Evolutionary conservation across 2,329 filamentous ascomycete species (phyloP), one percentile per base, ranked within the genome.

Genomic region (Mariannaea elegans): DNA sequence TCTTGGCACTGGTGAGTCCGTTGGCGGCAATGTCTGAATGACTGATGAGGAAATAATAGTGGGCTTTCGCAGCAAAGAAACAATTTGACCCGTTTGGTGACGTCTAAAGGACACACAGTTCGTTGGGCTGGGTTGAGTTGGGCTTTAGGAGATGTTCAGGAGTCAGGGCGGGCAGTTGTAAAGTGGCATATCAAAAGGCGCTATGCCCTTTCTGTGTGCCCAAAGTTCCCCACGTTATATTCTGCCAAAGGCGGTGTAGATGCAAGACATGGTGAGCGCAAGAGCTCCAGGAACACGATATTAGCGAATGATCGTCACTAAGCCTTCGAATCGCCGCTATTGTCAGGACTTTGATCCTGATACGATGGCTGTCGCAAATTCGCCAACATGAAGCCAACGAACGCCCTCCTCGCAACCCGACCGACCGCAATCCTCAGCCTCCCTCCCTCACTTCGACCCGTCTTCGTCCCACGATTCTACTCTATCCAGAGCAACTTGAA

Each of bases 401-500:
- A 71, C 66, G 69, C 76, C 66, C 75, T 76, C 62, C 73, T 68
- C 56, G 71, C 71, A 59, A 72, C 74, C 73, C 76, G 75, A 63
- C 73, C 68, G 27, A 69, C 71, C 62, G 65, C 71, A 46, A 66
- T 64, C 65, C 59, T 74, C 61, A 62, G 66, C 52, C 39, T 62
- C 61, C 59, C 67, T 42, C 68, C 72, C 46, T 69, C 69, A 41
- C 63, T 79, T 49, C 76, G 77, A 57, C 74, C 76, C 34, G 65
- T 79, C 38, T 58, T 80, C 41, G 64, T 75, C 31, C 74, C 76
- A 62, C 82, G 86, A 70, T 73, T 77, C 49, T 90, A 89, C 77
- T 84, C 88, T 61, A 88, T 87, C 42, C 82, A 89, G 48, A 84
- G 80, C 59, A 79, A 78, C 60, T 67, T 82, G 18, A 74, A 73